These are phyloP conservation scores for Exophiala mesophila DNA, from an alignment of 2,329 filamentous ascomycete species.

Conservation along the genomic window DNA sequence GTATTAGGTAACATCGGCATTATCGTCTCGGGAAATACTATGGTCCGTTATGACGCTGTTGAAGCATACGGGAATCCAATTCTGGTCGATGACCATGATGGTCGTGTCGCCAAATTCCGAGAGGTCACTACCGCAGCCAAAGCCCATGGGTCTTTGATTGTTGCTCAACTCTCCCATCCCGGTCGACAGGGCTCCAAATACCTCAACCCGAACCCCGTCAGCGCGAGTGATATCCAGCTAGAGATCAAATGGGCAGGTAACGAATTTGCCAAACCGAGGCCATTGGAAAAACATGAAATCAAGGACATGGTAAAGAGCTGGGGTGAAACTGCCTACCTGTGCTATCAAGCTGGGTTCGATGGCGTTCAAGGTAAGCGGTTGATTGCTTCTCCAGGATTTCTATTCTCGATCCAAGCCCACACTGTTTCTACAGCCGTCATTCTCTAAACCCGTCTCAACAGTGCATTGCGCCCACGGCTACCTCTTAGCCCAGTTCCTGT, in stretches of 20 bases:
- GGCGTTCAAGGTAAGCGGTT: constrained; percentile 17
- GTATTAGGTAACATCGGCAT: constrained; percentile 46
- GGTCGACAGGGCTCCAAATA: constrained; percentile 50
- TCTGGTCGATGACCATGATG: constrained; percentile 49
- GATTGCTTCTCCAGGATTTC: neutral
- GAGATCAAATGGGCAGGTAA: constrained; percentile 32
- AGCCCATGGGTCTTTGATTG: constrained; percentile 52
- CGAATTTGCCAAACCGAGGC: constrained; percentile 34
- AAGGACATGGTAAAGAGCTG: constrained; percentile 19
- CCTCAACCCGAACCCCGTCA: constrained; percentile 49
- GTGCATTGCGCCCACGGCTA: constrained; percentile 30
- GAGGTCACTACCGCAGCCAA: constrained; percentile 53
- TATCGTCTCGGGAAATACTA: constrained; percentile 60
- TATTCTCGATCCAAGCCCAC: neutral
- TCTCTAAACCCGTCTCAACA: constrained; percentile 3
- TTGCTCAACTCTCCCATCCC: constrained; percentile 60
- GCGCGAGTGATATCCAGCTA: constrained; percentile 48
- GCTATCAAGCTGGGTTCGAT: constrained; percentile 24
- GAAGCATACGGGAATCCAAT: constrained; percentile 56
- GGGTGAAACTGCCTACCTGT: constrained; percentile 20
- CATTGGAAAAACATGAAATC: constrained; percentile 28
- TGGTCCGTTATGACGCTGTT: constrained; percentile 58
- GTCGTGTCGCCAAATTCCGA: constrained; percentile 57
- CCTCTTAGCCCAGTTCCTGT: constrained; percentile 28
- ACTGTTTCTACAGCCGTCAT: no score